Evolutionary conservation across 208 protist species (phyloP), one percentile per base, ranked within the genome.

Genomic region (Acanthamoeba triangularis): DNA sequence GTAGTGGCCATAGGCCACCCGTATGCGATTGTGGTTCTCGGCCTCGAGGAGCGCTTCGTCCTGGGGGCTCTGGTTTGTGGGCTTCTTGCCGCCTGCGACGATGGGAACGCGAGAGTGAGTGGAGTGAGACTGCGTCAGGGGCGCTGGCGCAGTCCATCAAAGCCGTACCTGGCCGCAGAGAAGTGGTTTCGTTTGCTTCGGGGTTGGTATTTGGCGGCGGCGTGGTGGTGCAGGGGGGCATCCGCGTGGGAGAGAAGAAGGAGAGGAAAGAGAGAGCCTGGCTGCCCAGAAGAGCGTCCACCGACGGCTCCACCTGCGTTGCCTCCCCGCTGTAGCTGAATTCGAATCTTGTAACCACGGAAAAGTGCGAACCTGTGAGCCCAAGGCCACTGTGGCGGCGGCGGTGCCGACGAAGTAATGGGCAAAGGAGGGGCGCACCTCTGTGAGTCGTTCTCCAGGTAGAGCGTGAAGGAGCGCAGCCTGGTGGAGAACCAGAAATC

Each of bases 1-100:
- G 72, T 44, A 80, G 72, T 44, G 72, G 72, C 72, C 72, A 80
- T 80, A 80, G 72, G 72, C 72, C 72, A 44, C 18, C 18, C 37
- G 30, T 28, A 44, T 33, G 72, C 30, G 30, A 30, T 80, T 44
- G 72, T 74, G 65, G 65, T 74, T 74, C n/a, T 74, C 65, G 25
- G 25, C 30, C 37, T 80, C 37, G 30, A 80, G 30, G 35, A 49
- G 72, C 37, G 25, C 72, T 10, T 44, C 30, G 33, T 33, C 72
- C 35, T 80, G 7, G 13, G 37, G 37, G 35, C 61, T 25, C 6
- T 6, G 18, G 72, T 44, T 30, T 47, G 44, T 47, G 61, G 61
- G 61, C 18, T 10, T 30, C 25, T 67, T 67, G 61, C 61, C 28
- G 23, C 5, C 61, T 25, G 28, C 28, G 61, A 47, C 2, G 7